Base-by-base conservation (phyloP, 1,139 yeast species). In the Taphrina sp. region DNA sequence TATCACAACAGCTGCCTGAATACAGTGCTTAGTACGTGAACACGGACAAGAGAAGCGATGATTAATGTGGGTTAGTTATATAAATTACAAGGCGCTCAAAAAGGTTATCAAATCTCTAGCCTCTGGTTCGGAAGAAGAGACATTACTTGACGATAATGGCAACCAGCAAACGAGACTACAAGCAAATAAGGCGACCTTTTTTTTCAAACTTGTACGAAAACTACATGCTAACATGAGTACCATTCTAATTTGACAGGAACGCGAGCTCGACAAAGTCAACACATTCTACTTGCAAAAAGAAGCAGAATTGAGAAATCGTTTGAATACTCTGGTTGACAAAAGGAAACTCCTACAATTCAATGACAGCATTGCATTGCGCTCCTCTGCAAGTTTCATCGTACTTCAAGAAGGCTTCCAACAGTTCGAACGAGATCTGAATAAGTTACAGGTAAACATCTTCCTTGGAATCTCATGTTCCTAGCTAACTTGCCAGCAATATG, bases 261-360 rank as follows among this genome's bases (percentile, higher is more conserved):
- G 98, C 64, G 98, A 92, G 67, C 75, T 92, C 63, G 98, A 92
- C 65, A 92, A 90, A 67, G 97, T 92, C 57, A 92, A 94, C 68
- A 77, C 82, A 16, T 90, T 88, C 67, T 92, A 92, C 67, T 72
- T 89, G 45, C 95, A 87, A 66, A 90, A 89, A 67, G 97, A 92
- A 69, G 83, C 95, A 2, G 95, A 89, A 66, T 68, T 74, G 26
- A 22, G 58, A 5, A 28, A 28, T n/a, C 37, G 43, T 17, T 20
- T 57, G 16, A 5, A 5, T 26, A 35, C 38, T 20, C 8, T 44
- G 35, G 22, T 26, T 3, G 41, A 38, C 16, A 46, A 31, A 16
- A 14, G 45, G 10, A 36, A 33, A 28, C 36, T 57, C 16, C 19
- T 53, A 5, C 49, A 33, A 12, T 24, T 43, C 17, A 37, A 42